Conservation (phyloP, 2,329 filamentous ascomycete species). For the Aspergillus sp. region DNA sequence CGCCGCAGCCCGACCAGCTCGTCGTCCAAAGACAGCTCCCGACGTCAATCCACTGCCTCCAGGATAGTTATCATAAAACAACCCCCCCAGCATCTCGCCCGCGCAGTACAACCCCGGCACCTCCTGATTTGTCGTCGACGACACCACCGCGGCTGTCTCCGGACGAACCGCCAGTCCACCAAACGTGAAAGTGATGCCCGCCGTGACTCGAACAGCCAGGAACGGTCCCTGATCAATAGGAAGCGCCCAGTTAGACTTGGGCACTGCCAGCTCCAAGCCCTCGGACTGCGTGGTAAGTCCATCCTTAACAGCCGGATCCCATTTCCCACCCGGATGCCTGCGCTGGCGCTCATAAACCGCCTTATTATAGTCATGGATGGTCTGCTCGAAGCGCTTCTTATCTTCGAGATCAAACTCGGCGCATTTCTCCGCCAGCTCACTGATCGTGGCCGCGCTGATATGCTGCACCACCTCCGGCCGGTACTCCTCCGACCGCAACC, state of each 20-base stretch:
- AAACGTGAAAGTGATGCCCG: conserved; percentile 70
- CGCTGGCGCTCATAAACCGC: conserved; percentile 53
- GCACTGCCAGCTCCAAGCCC: conserved; percentile 45
- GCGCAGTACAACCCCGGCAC: conserved; percentile 50
- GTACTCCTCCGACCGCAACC: conserved; percentile 65
- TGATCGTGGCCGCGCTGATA: conserved; percentile 54
- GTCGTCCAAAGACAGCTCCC: conserved; percentile 56
- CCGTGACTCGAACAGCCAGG: conserved; percentile 64
- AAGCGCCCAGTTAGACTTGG: conserved; percentile 69
- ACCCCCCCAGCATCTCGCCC: conserved; percentile 67
- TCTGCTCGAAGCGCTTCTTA: conserved; percentile 52
- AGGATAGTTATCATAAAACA: conserved; percentile 66
- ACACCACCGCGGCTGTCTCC: conserved; percentile 56
- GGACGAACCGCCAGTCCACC: conserved; percentile 62
- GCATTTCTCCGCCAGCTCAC: conserved; percentile 59
- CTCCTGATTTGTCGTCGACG: conserved; percentile 43
- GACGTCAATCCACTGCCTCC: conserved; percentile 65
- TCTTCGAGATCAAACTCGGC: conserved; percentile 51
- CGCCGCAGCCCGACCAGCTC: conserved; percentile 45
- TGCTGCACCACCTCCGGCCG: conserved; percentile 58
- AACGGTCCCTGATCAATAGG: conserved; percentile 61
- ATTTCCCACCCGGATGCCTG: conserved; percentile 51
- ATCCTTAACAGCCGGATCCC: conserved; percentile 64
- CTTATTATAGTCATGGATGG: conserved; percentile 59
- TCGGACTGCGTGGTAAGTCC: conserved; percentile 62